Evolutionary conservation across 164 flowering plant genomes (phyloP).

Genomic region (Vitis rupestris): DNA sequence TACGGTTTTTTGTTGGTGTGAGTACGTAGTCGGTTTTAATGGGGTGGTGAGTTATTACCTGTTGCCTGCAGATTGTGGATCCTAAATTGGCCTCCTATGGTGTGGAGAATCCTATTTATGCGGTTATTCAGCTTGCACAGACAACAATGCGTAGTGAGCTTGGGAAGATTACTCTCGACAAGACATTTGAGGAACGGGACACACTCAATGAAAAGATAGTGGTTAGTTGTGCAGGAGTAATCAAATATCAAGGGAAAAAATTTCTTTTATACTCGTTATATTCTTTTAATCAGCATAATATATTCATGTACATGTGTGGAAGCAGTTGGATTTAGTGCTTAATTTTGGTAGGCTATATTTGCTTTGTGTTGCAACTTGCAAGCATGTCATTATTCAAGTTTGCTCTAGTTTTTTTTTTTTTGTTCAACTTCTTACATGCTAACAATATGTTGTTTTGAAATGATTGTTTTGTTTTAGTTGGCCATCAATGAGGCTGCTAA

Average conservation of each 20-base stretch:
- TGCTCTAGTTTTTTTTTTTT: neutral
- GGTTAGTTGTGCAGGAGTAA: constrained; percentile 33
- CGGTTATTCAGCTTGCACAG: constrained; percentile 91
- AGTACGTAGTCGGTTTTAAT: neutral
- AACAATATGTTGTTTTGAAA: constrained; percentile 1
- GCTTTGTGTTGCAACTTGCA: too few species aligned
- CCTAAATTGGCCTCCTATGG: constrained; percentile 87
- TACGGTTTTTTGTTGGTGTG: neutral
- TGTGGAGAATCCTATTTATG: constrained; percentile 80
- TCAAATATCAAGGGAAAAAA: too few species aligned
- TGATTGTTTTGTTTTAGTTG: constrained; percentile 45
- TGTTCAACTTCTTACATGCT: neutral
- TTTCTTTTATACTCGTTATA: neutral
- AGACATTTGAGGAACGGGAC: constrained; percentile 90
- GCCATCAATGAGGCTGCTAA: constrained; percentile 83
- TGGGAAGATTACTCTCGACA: constrained; percentile 91
- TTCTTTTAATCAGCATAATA: neutral
- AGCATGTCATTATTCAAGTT: neutral
- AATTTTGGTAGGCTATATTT: too few species aligned
- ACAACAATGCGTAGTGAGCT: constrained; percentile 95
- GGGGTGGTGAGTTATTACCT: neutral
- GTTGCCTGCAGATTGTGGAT: constrained; percentile 69
- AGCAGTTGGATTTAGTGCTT: too few species aligned
- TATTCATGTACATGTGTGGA: too few species aligned
- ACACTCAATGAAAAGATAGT: constrained; percentile 84